Percentiles rank a stretch among this genome's conserved stretches.
These are phyloP conservation scores for Pseudonitzschia delicatissima DNA, from an alignment of 108 stramenopile species.

Conservation along the genomic window DNA sequence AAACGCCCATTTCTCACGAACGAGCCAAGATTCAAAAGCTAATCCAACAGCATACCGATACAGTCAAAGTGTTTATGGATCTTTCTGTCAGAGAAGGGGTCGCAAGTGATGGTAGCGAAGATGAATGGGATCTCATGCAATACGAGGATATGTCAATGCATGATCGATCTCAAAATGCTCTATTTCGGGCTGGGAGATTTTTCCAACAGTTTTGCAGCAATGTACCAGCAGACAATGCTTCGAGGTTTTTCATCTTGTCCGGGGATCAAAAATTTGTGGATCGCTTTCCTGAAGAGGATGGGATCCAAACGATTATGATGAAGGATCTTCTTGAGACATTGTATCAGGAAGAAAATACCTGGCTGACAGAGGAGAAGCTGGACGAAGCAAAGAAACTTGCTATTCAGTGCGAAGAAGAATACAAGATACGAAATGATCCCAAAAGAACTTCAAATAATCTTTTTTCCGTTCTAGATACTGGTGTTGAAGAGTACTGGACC, in stretches of 20 bases:
- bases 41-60: constrained; percentile 15
- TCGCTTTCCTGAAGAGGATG: constrained; percentile 26
- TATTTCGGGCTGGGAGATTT: constrained; percentile 36
- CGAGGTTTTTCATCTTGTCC: constrained; percentile 5
- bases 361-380: not conserved
- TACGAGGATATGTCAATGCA: constrained; percentile 30
- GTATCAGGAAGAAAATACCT: not conserved
- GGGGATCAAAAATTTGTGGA: constrained; percentile 12
- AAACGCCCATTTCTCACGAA: constrained; percentile 37
- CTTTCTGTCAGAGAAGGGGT: constrained; percentile 30
- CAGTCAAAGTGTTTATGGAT: constrained; percentile 38
- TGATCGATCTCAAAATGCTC: constrained; percentile 38
- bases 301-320: constrained; percentile 17
- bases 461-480: not conserved
- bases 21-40: constrained; percentile 33
- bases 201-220: constrained; percentile 11
- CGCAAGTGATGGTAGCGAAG: constrained; percentile 20
- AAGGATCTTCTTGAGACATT: constrained; percentile 9
- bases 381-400: constrained; percentile 4
- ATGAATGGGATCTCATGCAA: constrained; percentile 45
- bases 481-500: constrained; percentile 20
- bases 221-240: not conserved
- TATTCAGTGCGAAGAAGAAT: constrained; percentile 31
- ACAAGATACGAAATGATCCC: constrained; percentile 28
- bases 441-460: not conserved